phyloP scores from a whole-genome alignment of 169 alveolate species.

The Cryptosporidium viatorum region DNA sequence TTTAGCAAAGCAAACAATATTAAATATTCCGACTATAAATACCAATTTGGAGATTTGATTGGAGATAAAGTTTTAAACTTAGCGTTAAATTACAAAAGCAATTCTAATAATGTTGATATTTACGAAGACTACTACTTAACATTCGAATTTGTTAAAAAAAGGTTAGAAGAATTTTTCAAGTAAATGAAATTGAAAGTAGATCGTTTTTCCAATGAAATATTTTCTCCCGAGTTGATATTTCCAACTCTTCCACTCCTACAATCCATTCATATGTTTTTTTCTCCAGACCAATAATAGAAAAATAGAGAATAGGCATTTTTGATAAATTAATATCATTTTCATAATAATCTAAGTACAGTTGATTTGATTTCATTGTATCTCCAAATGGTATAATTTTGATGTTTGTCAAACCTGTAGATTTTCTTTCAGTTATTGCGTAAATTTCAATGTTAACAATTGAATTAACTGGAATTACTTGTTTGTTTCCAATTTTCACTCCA shows the following conservation, averaged over 20 bases:
- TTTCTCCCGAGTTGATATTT: background rate
- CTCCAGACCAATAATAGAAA: conserved; percentile 62
- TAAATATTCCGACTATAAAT: conserved; percentile 1
- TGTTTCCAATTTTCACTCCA: conserved; percentile 15
- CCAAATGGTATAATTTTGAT: conserved; percentile 32
- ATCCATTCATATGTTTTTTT: conserved; percentile 68
- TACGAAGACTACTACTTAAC: background rate
- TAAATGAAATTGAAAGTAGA: conserved; percentile 60
- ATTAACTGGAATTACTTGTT: conserved; percentile 5
- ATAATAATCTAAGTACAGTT: conserved; percentile 22
- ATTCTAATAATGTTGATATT: background rate
- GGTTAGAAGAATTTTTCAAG: conserved; percentile 14
- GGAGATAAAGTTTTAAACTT: background rate
- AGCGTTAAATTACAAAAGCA: background rate
- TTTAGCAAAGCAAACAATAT: background rate
- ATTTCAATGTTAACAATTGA: conserved; percentile 5
- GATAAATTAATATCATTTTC: conserved; percentile 2
- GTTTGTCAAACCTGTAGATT: background rate
- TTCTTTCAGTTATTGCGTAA: background rate
- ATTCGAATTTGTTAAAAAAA: conserved; percentile 13
- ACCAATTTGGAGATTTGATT: background rate
- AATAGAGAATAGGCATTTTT: conserved; percentile 15
- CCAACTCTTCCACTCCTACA: conserved; percentile 61
- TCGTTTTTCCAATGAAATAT: conserved; percentile 71
- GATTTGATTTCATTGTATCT: conserved; percentile 24